phyloP scores from a whole-genome alignment of 306 rosid genomes.

The Trifolium dubium region DNA sequence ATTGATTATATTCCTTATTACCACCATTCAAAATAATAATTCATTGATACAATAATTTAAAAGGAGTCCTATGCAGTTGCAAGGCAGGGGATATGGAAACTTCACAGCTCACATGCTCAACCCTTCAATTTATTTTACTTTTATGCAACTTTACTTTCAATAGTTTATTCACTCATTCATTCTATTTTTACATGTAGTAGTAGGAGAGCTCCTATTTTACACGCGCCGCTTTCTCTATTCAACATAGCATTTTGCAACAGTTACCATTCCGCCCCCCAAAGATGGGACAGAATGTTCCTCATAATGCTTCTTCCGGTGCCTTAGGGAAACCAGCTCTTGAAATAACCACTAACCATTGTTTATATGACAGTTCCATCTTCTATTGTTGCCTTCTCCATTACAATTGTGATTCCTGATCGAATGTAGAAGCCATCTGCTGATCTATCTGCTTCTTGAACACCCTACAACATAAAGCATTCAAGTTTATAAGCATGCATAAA shows the following conservation, averaged over 20 bases:
- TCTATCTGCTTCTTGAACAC: constrained; percentile 85
- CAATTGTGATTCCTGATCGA: constrained; percentile 78
- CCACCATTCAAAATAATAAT: neutral
- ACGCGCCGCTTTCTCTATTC: constrained; percentile 41
- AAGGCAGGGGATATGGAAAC: constrained; percentile 12
- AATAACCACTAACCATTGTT: constrained; percentile 29
- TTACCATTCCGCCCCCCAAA: constrained; percentile 22
- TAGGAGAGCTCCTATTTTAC: constrained; percentile 49
- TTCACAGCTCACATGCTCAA: neutral
- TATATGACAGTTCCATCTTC: constrained; percentile 73
- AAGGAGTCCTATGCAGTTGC: neutral
- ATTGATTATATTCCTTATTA: neutral
- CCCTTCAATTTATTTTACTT: constrained; percentile 49
- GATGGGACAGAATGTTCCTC: constrained; percentile 12
- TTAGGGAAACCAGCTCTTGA: constrained; percentile 12
- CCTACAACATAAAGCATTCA: constrained; percentile 51
- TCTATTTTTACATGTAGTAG: constrained; percentile 40
- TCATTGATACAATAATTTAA: constrained; percentile 17
- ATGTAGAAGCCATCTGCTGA: constrained; percentile 82
- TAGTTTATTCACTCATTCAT: constrained; percentile 38
- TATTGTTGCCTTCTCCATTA: constrained; percentile 77
- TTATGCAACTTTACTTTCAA: constrained; percentile 33
- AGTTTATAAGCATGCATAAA: constrained; percentile 10
- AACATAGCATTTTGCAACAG: constrained; percentile 22
- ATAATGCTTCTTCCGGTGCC: constrained; percentile 23